Evolutionary conservation across 164 flowering plant species (phyloP), one percentile per base, ranked within the genome.

Genomic region (Liriodendron chinense): DNA sequence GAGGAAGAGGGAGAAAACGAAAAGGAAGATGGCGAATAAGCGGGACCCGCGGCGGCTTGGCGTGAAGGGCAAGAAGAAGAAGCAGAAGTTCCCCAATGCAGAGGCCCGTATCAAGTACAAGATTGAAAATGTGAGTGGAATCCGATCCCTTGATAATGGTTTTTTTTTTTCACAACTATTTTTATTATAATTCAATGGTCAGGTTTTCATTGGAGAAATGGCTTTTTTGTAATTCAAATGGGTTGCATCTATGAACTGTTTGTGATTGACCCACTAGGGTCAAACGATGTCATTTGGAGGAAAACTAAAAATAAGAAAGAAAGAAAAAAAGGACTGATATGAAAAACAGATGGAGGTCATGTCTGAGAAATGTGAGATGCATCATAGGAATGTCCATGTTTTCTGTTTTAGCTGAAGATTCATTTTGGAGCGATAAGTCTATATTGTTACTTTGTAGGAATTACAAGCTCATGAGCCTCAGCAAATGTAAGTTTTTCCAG

Each of bases 91-190:
- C 76, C 85, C 84, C 1, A 88, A 74, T 85, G 89, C 92, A 3
- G 98, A 85, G 74, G 96, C 85, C 26, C 87, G 94, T 81, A 87
- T 95, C 69, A 85, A 87, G 74, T 69, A 75, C 85, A 95, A 92
- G 85, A 84, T 95, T 80, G 94, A 92, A 76, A 87, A 84, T 83
- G 99, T 95, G 53, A 77, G 74, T 70, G 34, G 1, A 23, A 64
- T 22, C 34, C 48, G 49, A 8, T 68, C 48, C 22, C 1, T n/a
- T 67, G 5, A 67, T 67, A 12, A 16, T 13, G 9, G 14, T 14
- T 28, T 28, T 65, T 12, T 6, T 24, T 65, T 34, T n/a, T n/a
- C n/a, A 34, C 6, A 34, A 34, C 7, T 34, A 34, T 34, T 24
- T 21, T 21, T 21, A 65, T 7, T 21, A 25, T 65, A 12, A 65